Conservation (phyloP, 441 rosid species). For the Populus hybrid region DNA sequence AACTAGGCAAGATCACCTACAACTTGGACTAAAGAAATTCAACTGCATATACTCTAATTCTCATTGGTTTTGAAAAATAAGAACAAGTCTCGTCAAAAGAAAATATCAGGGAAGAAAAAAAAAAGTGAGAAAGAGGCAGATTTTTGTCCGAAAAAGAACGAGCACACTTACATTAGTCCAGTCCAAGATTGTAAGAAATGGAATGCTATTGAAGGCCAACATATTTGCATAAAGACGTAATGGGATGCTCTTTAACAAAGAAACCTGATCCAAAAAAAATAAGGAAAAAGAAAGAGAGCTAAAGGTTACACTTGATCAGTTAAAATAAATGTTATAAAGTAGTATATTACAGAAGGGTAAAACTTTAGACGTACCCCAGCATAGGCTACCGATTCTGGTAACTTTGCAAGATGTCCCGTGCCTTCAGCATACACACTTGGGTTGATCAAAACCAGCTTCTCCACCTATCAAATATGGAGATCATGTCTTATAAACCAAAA, state of each 20-base stretch:
- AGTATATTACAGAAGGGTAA: not conserved
- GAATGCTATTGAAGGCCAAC: conserved; percentile 47
- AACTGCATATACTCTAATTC: no score
- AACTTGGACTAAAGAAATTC: conserved; percentile 1
- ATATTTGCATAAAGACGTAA: conserved; percentile 55
- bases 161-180: conserved; percentile 57
- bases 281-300: not conserved
- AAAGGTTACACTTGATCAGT: not conserved
- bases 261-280: conserved; percentile 33
- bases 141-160: not conserved
- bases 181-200: conserved; percentile 55
- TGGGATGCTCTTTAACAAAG: conserved; percentile 65
- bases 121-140: not conserved
- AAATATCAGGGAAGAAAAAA: not conserved
- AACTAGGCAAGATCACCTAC: not conserved
- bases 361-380: conserved; percentile 57
- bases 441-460: conserved; percentile 75
- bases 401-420: conserved; percentile 65
- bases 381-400: conserved; percentile 68
- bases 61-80: no score
- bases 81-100: not conserved
- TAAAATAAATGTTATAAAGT: not conserved
- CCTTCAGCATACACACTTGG: conserved; percentile 90
- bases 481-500: not conserved
- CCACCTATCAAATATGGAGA: conserved; percentile 41